A percentile compares a stretch with the other conserved stretches of the same genome.
These are phyloP conservation scores for Geotrichum siamense DNA, from an alignment of 1,139 yeast genomes.

Conservation along the genomic window DNA sequence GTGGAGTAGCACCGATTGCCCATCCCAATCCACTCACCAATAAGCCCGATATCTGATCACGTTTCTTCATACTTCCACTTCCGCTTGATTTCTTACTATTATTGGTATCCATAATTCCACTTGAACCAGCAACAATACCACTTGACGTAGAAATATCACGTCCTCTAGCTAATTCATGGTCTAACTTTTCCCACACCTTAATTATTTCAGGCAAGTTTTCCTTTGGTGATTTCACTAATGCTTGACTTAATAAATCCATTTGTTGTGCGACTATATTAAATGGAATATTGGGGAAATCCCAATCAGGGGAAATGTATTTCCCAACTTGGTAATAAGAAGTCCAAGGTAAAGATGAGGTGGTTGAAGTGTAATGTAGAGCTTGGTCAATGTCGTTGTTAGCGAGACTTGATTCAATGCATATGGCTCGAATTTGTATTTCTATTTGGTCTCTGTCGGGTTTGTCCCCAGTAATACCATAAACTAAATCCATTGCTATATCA, in stretches of 20 bases:
- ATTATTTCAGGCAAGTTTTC: conserved; percentile 30
- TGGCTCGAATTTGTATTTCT: conserved; percentile 41
- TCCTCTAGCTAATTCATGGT: conserved; percentile 17
- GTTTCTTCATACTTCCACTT: conserved; percentile 22
- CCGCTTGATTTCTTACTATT: conserved; percentile 8
- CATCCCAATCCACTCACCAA: conserved; percentile 56
- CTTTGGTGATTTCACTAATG: conserved; percentile 37
- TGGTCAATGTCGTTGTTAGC: conserved; percentile 46
- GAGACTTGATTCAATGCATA: conserved; percentile 51
- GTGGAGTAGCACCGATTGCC: conserved; percentile 53
- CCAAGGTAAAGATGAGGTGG: conserved; percentile 34
- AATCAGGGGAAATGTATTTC: conserved; percentile 45
- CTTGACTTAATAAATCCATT: conserved; percentile 40
- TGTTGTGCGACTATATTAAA: conserved; percentile 35
- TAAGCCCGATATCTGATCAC: conserved; percentile 47
- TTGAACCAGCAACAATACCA: background rate
- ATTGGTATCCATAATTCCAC: conserved; percentile 8
- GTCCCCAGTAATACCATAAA: conserved; percentile 20
- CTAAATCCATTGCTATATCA: conserved; percentile 23
- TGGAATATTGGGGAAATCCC: conserved; percentile 38
- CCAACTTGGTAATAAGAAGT: conserved; percentile 55
- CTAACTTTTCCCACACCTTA: conserved; percentile 31
- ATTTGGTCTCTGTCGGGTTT: conserved; percentile 21
- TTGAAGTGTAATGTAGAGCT: conserved; percentile 32
- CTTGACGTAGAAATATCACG: conserved; percentile 18